A percentile compares a stretch with the other conserved stretches of the same genome.
phyloP scores from a whole-genome alignment of 345 rosid genomes.

The Ceriops decandra region DNA sequence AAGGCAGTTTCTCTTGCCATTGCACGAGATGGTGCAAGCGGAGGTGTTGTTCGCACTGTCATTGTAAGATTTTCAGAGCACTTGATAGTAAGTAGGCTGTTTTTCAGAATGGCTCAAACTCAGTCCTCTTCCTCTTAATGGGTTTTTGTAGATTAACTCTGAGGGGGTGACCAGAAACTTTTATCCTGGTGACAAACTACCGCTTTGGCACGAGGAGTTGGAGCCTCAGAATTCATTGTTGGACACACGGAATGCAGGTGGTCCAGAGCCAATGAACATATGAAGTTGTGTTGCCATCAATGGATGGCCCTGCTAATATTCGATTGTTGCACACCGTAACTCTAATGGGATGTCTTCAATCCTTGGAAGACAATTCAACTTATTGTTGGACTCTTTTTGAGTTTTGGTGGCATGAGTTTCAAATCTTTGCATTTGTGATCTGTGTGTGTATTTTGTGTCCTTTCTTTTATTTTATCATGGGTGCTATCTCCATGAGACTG shows the following conservation, averaged over 20 bases:
- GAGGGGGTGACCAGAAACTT: conserved; percentile 81
- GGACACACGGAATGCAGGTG: conserved; percentile 46
- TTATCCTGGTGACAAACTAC: conserved; percentile 78
- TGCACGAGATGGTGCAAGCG: conserved; percentile 84
- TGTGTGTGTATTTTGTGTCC: too few relatives aligned
- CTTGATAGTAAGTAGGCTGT: neutral
- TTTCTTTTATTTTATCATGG: too few relatives aligned
- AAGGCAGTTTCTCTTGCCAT: conserved; percentile 60
- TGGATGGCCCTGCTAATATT: neutral
- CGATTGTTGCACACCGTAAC: too few relatives aligned
- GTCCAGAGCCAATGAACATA: conserved; percentile 74
- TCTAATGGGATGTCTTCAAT: neutral
- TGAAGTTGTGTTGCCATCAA: neutral
- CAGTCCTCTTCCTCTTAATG: neutral
- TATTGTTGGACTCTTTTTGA: neutral
- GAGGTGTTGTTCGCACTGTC: conserved; percentile 95
- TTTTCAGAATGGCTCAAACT: neutral
- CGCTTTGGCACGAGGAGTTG: conserved; percentile 78
- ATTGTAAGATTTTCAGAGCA: conserved; percentile 1
- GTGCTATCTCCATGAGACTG: too few relatives aligned
- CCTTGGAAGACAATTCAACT: neutral
- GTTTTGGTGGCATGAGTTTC: neutral
- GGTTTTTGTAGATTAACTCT: conserved; percentile 52
- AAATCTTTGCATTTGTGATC: too few relatives aligned
- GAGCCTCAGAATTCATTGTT: conserved; percentile 64